Base-by-base conservation (phyloP, 805 yeast genomes). In the Brettanomyces custersianus region DNA sequence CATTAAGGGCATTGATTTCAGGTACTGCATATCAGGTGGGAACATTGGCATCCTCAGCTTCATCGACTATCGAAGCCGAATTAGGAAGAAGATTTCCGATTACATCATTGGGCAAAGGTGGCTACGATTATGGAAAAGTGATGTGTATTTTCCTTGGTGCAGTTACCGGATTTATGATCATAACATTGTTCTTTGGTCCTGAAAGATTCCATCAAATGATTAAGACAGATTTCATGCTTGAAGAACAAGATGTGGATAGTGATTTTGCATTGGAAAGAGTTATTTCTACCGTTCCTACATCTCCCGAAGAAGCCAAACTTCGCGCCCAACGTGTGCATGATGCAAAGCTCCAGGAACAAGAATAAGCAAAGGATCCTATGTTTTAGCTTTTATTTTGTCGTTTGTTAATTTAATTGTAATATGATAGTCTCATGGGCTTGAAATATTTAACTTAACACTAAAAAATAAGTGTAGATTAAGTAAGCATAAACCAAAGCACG, bases 21-120 rank as follows among this genome's bases (percentile, higher is more conserved):
- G 83, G 86, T 34, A 54, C 75, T 17, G 67, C 74, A 9, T 80
- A 80, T 51, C 87, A 80, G 56, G 65, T 80, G 40, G 87, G 87
- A 60, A 79, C 79, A 53, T 66, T 80, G 48, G 82, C 79, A 0
- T 72, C 83, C 5, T 69, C 81, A 17, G 86, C 85, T 1, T 71
- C 82, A 3, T 68, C 80, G 13, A 80, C 88, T 5, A 80, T 80
- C 42, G 85, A 80, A 54, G 62, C 84, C 3, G 62, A 66, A n/a
- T 57, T 77, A 30, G 80, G 86, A 19, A 65, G 63, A 23, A 57
- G 62, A 35, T 81, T 77, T 63, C 86, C 85, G 3, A 45, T 77
- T 22, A 48, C 35, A 6, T 47, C 41, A 31, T 48, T 58, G 27
- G 47, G 51, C 13, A 38, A 38, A 1, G 70, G 68, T 11, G 34